These are phyloP conservation scores for Ophidiomyces ophidiicola DNA, from an alignment of 2,329 filamentous ascomycete genomes.

Conservation along the genomic window DNA sequence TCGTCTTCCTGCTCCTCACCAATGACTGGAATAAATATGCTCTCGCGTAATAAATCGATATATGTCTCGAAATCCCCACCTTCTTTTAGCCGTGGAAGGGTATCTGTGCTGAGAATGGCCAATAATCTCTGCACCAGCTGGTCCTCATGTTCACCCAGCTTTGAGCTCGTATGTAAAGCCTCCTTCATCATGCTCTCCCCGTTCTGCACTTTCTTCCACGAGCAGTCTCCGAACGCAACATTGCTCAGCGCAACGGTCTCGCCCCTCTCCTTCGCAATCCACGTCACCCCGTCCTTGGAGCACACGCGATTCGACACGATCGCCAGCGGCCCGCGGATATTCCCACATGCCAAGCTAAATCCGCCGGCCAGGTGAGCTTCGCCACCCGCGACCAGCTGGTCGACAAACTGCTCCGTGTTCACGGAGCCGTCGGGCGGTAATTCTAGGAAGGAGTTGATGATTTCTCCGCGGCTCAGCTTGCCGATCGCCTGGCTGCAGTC, in stretches of 20 bases:
- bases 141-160: constrained; percentile 34
- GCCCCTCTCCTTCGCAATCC: constrained; percentile 37
- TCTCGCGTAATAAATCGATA: constrained; percentile 44
- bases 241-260: constrained; percentile 52
- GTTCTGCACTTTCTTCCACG: constrained; percentile 50
- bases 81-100: constrained; percentile 39
- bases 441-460: constrained; percentile 49
- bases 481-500: constrained; percentile 36
- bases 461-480: constrained; percentile 43
- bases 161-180: constrained; percentile 37
- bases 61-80: constrained; percentile 45
- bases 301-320: constrained; percentile 52
- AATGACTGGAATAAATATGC: constrained; percentile 49
- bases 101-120: constrained; percentile 42
- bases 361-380: constrained; percentile 45
- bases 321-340: constrained; percentile 42
- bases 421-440: constrained; percentile 30
- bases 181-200: constrained; percentile 43
- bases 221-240: constrained; percentile 45
- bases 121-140: constrained; percentile 43
- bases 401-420: constrained; percentile 41
- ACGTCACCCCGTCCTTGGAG: constrained; percentile 39
- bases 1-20: constrained; percentile 36
- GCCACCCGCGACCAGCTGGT: constrained; percentile 42
- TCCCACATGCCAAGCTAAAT: constrained; percentile 51